Evolutionary conservation across 345 rosid species (phyloP), one percentile per base, ranked within the genome.

Genomic region (Eucalyptus camaldulensis): DNA sequence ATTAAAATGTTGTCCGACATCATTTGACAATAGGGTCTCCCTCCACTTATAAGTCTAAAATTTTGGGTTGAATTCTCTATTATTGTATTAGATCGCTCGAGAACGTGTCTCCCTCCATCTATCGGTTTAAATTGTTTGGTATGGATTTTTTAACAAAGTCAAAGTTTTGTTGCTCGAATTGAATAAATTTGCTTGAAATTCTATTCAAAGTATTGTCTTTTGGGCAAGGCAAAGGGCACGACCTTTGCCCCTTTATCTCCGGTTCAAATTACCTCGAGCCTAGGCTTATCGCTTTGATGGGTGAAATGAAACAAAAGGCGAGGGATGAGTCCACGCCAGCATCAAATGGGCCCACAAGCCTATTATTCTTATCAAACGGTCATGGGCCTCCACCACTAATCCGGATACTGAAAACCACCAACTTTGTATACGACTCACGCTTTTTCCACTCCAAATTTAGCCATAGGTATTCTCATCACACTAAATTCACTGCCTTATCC

Each of bases 121-220:
- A n/a, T 7, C 2, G 1, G 1, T 65, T n/a, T n/a, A 13, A 65
- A 13, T 14, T 65, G n/a, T 65, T 62, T 0, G 2, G 5, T 62
- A 17, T 62, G 9, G 8, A 62, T 6, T 62, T 6, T 62, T 11
- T 27, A 60, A 60, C n/a, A 60, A 60, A 62, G 72, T 62, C 8
- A 13, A 29, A 62, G 10, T 62, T 65, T 25, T 29, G 37, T 65
- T 14, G 37, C 76, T n/a, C 1, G 37, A 65, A n/a, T 65, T 65
- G 76, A 65, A n/a, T n/a, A 31, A 29, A n/a, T 65, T 65, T 65
- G 76, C 37, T 65, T n/a, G 37, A n/a, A 65, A 65, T 65, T 65
- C 37, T 31, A 65, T 65, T 65, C 40, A 0, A 65, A 65, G 37
- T n/a, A 33, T 62, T 27, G 76, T 65, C 21, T 14, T 65, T 60